Base-by-base conservation (phyloP, 805 yeast genomes). In the Komagataella phaffii region DNA sequence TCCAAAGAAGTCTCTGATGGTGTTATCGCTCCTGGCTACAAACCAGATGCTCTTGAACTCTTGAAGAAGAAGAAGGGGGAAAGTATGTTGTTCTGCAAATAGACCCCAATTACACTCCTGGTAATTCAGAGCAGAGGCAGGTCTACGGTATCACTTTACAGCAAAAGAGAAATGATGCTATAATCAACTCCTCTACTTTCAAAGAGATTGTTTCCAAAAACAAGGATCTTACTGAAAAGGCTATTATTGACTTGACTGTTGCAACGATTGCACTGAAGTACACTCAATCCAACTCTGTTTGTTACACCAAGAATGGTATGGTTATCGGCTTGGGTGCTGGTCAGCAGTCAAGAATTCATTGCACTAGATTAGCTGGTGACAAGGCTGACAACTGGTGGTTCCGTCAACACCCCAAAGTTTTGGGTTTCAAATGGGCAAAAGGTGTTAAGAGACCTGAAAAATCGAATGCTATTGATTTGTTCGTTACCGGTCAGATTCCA, bases 301-400 rank as follows among this genome's bases (percentile, higher is more conserved):
- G 96, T 73, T 93, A 90, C 70, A 96, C 97, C 61, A 93, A 90
- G 74, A 87, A 90, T 69, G 99, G 99, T 76, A 93, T 93, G 99
- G 96, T 93, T 55, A 81, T 93, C 63, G 99, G 99, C 58, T 79
- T 93, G 61, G 99, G 99, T 64, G 99, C 99, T 54, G 99, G 99
- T 59, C 99, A 93, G 77, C 99, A 93, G 75, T 89, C 97, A 52
- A 83, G 99, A 74, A 93, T 93, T 64, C 99, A 93, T 76, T 93
- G 99, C 75, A 93, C 99, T 49, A 85, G 99, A 75, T 80, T 93
- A 61, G 99, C 99, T 50, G 99, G 99, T 68, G 99, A 93, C 65
- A 93, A 93, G 77, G 96, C 98, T 58, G 97, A 93, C 70, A 90
- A 90, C 80, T 93, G 98, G 98, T 93, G 99, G 99, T 79, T 93